Percentiles rank a stretch among this genome's conserved stretches.
phyloP scores from a whole-genome alignment of 805 yeast genomes.

The Yamadazyma sp. region DNA sequence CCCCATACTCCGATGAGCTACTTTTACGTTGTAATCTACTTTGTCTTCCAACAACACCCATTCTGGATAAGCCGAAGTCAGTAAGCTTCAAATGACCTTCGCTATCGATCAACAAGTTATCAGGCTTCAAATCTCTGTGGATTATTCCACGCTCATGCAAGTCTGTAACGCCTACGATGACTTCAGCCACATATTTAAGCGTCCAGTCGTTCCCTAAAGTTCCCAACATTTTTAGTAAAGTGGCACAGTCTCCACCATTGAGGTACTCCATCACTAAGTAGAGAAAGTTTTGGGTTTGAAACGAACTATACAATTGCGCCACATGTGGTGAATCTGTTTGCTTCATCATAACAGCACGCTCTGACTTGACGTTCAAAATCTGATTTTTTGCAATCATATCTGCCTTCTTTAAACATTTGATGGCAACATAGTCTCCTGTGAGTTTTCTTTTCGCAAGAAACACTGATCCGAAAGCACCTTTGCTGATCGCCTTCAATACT shows the following conservation, averaged over 20 bases:
- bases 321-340: conserved; percentile 92
- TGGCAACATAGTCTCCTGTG: conserved; percentile 95
- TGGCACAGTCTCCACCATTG: conserved; percentile 94
- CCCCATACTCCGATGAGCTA: conserved; percentile 42
- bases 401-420: conserved; percentile 84
- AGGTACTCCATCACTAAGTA: conserved; percentile 95
- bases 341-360: conserved; percentile 96
- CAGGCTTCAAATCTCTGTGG: conserved; percentile 95
- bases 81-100: conserved; percentile 89
- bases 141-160: conserved; percentile 86
- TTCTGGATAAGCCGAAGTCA: conserved; percentile 90
- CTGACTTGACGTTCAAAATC: conserved; percentile 90
- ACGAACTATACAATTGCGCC: conserved; percentile 82
- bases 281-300: conserved; percentile 83
- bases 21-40: conserved; percentile 42
- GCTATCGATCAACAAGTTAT: conserved; percentile 81
- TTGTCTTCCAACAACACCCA: conserved; percentile 86
- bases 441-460: conserved; percentile 77
- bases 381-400: conserved; percentile 98
- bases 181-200: conserved; percentile 81
- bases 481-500: conserved; percentile 86
- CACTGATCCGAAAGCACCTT: conserved; percentile 97
- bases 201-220: conserved; percentile 86
- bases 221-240: conserved; percentile 78
- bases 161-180: conserved; percentile 85